Evolutionary conservation across 169 alveolate species (phyloP).

Genomic region (Eimeria sp.): DNA sequence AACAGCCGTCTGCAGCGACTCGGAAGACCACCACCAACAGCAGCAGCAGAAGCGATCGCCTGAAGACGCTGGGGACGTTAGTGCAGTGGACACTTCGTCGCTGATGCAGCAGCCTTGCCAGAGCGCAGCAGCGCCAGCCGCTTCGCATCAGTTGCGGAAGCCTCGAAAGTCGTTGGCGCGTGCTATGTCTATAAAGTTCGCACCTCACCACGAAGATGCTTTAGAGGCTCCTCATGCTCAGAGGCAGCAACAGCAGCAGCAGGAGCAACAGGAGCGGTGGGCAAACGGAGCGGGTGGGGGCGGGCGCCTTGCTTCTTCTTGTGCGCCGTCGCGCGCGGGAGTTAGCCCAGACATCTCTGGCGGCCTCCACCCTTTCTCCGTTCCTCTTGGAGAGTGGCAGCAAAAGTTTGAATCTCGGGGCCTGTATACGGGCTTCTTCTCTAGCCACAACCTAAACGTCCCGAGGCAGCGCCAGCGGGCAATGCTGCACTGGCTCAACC

Average conservation of each 20-base stretch:
- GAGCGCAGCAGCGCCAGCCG: conserved; percentile 22
- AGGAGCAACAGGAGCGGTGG: neutral
- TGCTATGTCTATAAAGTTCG: conserved; percentile 51
- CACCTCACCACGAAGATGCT: neutral
- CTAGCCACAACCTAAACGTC: neutral
- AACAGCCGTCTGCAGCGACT: neutral
- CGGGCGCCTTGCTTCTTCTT: neutral
- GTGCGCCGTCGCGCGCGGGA: neutral
- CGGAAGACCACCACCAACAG: conserved; percentile 33
- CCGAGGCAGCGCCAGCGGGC: conserved; percentile 30
- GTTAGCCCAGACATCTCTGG: neutral
- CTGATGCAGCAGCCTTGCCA: conserved; percentile 28
- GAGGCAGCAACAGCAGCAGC: conserved; percentile 41
- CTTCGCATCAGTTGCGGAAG: conserved; percentile 9
- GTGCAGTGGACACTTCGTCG: neutral
- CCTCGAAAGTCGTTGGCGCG: conserved; percentile 63
- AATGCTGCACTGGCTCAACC: conserved; percentile 46
- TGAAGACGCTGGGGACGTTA: conserved; percentile 2
- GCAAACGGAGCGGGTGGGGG: neutral
- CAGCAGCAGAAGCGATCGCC: conserved; percentile 41
- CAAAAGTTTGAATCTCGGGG: neutral
- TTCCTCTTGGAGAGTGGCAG: conserved; percentile 50
- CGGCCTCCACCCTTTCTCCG: conserved; percentile 31
- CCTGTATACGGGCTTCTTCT: neutral
- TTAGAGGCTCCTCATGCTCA: neutral